Evolutionary conservation across 2,329 filamentous ascomycete species (phyloP), one percentile per base, ranked within the genome.

Genomic region (Scytalidium lignicola): DNA sequence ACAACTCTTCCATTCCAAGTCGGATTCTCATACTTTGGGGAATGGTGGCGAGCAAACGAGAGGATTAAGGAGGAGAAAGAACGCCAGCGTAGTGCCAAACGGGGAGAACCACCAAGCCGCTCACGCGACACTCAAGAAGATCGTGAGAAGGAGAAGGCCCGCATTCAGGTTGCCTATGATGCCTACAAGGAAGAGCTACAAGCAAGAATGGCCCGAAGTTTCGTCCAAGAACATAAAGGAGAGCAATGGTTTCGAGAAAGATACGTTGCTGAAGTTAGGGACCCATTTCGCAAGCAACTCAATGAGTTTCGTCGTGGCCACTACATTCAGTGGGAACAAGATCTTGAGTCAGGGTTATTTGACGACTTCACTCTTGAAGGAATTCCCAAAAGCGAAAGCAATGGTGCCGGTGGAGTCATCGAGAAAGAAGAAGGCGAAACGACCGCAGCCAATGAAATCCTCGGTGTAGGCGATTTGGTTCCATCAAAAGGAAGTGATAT

Each of bases 231-330:
- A 59, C 93, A 99, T 70, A 96, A 95, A 66, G 83, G 84, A 41
- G 93, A 99, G 67, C 92, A 99, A 65, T 99, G 93, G 93, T 99
- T 99, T 72, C 89, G 86, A 59, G 93, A 99, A 69, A 85, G 90
- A 65, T 99, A 99, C 61, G 85, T 95, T 23, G 81, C 89, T 1
- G 89, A 93, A 58, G 82, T 92, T 48, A 79, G 88, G 46, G 85
- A 91, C 56, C 76, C 79, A 2, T 82, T 96, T 61, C 84, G 86
- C 49, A 73, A 75, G 51, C 86, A 89, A 61, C 73, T 97, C 47
- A 86, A 86, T 66, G 86, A 90, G 43, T 90, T 88, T 64, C 86
- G 95, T 43, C 82, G 85, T 39, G 82, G 80, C 13, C 81, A 83
- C 46, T 96, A 93, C 67, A 80, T 78, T 43, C 88, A 93, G 59